Conservation (phyloP, 2,329 filamentous ascomycete genomes). For the Xylariaceae sp. region DNA sequence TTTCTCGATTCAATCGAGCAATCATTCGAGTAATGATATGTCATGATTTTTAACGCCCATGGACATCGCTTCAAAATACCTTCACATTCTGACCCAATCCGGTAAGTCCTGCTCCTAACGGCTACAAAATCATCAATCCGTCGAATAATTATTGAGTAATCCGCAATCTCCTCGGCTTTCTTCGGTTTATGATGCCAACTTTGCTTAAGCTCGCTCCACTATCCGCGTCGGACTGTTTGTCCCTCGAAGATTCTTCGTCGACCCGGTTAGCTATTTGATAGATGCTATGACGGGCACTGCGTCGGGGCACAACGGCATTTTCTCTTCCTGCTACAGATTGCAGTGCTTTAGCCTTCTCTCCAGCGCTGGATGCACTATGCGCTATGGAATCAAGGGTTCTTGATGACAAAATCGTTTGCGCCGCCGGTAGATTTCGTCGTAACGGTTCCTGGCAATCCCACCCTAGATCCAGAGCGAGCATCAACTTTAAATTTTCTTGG, state of each 20-base stretch:
- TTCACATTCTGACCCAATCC: constrained; percentile 31
- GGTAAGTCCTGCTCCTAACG: not conserved
- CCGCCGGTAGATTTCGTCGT: too few species aligned
- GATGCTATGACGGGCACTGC: not conserved
- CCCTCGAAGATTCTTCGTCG: constrained; percentile 3
- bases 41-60: constrained; percentile 9
- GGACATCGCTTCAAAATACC: constrained; percentile 29
- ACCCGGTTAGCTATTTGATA: constrained; percentile 1
- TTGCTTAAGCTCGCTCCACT: not conserved
- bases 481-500: too few species aligned
- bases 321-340: not conserved
- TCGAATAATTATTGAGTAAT: constrained; percentile 31
- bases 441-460: not conserved
- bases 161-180: not conserved
- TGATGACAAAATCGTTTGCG: not conserved
- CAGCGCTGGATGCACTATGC: not conserved
- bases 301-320: not conserved
- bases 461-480: not conserved
- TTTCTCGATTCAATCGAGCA: constrained; percentile 40
- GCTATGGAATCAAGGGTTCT: too few species aligned
- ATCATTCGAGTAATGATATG: constrained; percentile 28
- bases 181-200: not conserved
- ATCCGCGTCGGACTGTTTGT: not conserved
- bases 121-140: constrained; percentile 3
- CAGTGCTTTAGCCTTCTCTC: not conserved